These are phyloP conservation scores for Chalciporus sphaerocephalus DNA, from an alignment of 768 basidiomycete species.

Conservation along the genomic window DNA sequence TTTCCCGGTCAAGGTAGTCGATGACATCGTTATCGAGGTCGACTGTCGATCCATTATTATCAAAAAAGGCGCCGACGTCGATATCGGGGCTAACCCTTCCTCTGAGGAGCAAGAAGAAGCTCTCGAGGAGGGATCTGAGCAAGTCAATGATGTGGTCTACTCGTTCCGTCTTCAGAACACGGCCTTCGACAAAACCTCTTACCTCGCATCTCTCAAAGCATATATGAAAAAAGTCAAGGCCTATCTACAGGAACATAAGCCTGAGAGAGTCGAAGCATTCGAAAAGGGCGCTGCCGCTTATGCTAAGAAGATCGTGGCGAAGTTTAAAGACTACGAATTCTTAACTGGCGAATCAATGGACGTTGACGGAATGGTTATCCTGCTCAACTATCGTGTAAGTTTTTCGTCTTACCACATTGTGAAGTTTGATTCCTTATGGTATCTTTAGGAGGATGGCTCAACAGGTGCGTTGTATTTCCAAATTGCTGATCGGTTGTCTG, in stretches of 20 bases:
- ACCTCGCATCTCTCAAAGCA: slow-evolving; percentile 75
- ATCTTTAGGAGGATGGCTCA: slow-evolving; percentile 62
- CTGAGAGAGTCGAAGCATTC: slow-evolving; percentile 67
- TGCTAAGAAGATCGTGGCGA: slow-evolving; percentile 84
- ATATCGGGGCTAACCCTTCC: slow-evolving; percentile 96
- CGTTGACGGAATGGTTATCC: slow-evolving; percentile 88
- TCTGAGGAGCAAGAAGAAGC: slow-evolving; percentile 80
- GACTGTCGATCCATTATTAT: slow-evolving; percentile 69
- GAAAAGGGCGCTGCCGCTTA: slow-evolving; percentile 73
- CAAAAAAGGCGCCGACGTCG: slow-evolving; percentile 73
- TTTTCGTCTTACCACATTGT: background rate
- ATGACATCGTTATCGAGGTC: slow-evolving; percentile 81
- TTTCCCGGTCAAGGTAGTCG: slow-evolving; percentile 73
- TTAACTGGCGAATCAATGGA: slow-evolving; percentile 72
- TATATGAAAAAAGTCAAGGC: slow-evolving; percentile 94
- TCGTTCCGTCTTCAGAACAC: slow-evolving; percentile 87
- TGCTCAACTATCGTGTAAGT: slow-evolving; percentile 88
- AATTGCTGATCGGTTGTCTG: slow-evolving; percentile 1
- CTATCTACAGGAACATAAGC: slow-evolving; percentile 48
- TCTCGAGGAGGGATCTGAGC: slow-evolving; percentile 69
- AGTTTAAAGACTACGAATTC: slow-evolving; percentile 95
- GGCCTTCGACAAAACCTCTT: slow-evolving; percentile 88
- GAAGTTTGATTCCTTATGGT: slow-evolving; percentile 9
- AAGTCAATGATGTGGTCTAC: slow-evolving; percentile 87
- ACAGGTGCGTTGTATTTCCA: slow-evolving; percentile 58